phyloP scores from a whole-genome alignment of 805 yeast genomes.

The Ogataea zsoltii region DNA sequence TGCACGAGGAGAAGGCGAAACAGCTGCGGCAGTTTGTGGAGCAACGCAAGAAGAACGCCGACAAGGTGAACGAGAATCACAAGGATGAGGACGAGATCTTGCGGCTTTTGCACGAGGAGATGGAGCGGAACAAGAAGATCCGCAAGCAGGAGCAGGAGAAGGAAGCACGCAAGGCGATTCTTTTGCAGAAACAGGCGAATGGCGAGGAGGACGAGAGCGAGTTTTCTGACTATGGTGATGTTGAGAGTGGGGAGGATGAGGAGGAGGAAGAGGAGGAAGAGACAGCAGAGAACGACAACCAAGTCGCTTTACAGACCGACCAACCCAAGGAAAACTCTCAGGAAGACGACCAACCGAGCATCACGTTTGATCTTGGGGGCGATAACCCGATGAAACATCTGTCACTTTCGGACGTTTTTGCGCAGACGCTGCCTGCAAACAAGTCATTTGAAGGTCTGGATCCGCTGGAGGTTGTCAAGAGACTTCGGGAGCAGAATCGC shows the following conservation, averaged over 20 bases:
- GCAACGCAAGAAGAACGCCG: slow-evolving; percentile 14
- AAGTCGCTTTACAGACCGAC: slow-evolving; percentile 13
- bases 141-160: slow-evolving; percentile 18
- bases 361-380: slow-evolving; percentile 19
- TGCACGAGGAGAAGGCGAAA: slow-evolving; percentile 17
- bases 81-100: slow-evolving; percentile 21
- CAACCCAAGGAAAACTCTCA: neutral
- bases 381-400: slow-evolving; percentile 13
- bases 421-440: slow-evolving; percentile 23
- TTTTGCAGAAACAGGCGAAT: slow-evolving; percentile 15
- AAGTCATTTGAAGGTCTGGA: slow-evolving; percentile 23
- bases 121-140: slow-evolving; percentile 16
- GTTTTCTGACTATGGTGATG: slow-evolving; percentile 28
- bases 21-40: slow-evolving; percentile 16
- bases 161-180: slow-evolving; percentile 14
- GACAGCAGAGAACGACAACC: slow-evolving; percentile 23
- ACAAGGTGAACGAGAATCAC: slow-evolving; percentile 4
- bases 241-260: slow-evolving; percentile 20
- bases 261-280: slow-evolving; percentile 29
- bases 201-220: slow-evolving; percentile 32
- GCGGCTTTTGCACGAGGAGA: slow-evolving; percentile 27
- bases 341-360: slow-evolving; percentile 6
- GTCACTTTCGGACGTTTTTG: slow-evolving; percentile 30
- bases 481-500: slow-evolving; percentile 17
- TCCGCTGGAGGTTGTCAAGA: slow-evolving; percentile 19